Percentiles rank a stretch among this genome's conserved stretches.
These are phyloP conservation scores for Suillus clintonianus DNA, from an alignment of 768 basidiomycete species.

Conservation along the genomic window DNA sequence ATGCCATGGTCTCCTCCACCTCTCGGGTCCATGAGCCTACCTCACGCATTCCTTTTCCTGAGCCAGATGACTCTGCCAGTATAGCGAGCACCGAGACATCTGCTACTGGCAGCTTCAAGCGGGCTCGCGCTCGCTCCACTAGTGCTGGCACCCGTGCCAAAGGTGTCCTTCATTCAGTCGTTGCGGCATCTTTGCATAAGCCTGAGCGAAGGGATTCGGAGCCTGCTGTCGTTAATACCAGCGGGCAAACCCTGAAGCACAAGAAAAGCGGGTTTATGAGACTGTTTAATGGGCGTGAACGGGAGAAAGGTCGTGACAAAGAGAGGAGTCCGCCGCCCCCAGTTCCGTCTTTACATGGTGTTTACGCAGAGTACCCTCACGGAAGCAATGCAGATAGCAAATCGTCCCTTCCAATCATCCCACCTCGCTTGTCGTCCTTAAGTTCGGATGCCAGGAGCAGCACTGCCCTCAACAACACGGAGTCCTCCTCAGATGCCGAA, in stretches of 20 bases:
- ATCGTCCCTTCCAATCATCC: constrained; percentile 34
- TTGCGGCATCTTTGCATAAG: constrained; percentile 36
- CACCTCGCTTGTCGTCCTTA: constrained; percentile 41
- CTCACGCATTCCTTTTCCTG: constrained; percentile 33
- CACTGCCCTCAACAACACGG: constrained; percentile 16
- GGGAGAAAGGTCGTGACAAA: constrained; percentile 25
- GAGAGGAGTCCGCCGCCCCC: constrained; percentile 52
- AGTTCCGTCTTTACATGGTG: constrained; percentile 51
- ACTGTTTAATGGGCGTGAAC: constrained; percentile 62
- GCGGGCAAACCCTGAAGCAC: constrained; percentile 57
- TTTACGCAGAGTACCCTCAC: constrained; percentile 31
- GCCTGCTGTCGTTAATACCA: constrained; percentile 18
- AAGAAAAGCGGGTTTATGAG: constrained; percentile 85
- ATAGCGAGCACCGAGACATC: constrained; percentile 15
- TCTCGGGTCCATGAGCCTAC: constrained; percentile 28
- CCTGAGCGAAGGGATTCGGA: constrained; percentile 49
- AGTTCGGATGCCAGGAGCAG: constrained; percentile 20
- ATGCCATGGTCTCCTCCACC: constrained; percentile 27
- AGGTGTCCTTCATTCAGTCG: constrained; percentile 35
- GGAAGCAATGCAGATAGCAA: constrained; percentile 30
- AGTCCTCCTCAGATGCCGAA: constrained; percentile 9
- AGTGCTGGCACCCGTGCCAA: constrained; percentile 62
- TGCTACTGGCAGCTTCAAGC: constrained; percentile 12
- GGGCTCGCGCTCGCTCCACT: constrained; percentile 57
- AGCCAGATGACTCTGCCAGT: constrained; percentile 31